A percentile compares a stretch with the other conserved stretches of the same genome.
Conservation (phyloP, 345 rosid genomes). For the Melaleuca quinquenervia region DNA sequence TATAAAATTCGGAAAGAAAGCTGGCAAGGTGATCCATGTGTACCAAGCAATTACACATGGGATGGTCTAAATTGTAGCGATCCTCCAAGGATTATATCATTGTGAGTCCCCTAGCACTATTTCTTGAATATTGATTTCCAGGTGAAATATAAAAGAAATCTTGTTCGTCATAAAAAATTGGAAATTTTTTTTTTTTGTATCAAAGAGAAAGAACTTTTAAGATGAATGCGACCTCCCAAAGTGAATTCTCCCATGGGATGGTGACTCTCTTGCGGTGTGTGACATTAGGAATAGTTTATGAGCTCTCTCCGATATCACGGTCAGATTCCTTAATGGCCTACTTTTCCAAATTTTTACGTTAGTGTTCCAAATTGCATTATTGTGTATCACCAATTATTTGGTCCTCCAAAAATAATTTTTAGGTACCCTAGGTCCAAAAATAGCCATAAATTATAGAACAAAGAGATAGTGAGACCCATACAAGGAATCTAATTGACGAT, state of each 20-base stretch:
- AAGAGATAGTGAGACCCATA: not conserved
- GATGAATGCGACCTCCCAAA: not conserved
- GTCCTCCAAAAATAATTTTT: not conserved
- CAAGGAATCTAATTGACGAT: not conserved
- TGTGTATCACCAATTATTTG: not conserved
- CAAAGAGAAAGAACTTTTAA: not conserved
- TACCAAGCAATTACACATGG: conserved; percentile 4
- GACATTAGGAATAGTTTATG: not conserved
- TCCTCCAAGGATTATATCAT: conserved; percentile 1
- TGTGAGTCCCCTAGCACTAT: not conserved
- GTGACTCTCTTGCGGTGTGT: not conserved
- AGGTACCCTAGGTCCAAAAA: not conserved
- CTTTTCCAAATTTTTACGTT: not conserved
- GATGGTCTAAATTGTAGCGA: conserved; percentile 8
- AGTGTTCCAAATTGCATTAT: not conserved
- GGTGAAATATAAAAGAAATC: not conserved
- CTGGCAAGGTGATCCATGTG: conserved; percentile 29
- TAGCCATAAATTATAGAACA: not conserved
- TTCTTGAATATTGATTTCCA: not conserved
- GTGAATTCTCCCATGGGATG: not conserved
- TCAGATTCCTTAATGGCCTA: not conserved
- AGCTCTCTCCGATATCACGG: not conserved
- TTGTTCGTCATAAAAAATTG: not conserved
- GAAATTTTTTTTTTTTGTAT: not conserved
- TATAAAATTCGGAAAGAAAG: not conserved